phyloP scores from a whole-genome alignment of 495 filamentous ascomycete genomes.

The Aspergillus avenaceus region DNA sequence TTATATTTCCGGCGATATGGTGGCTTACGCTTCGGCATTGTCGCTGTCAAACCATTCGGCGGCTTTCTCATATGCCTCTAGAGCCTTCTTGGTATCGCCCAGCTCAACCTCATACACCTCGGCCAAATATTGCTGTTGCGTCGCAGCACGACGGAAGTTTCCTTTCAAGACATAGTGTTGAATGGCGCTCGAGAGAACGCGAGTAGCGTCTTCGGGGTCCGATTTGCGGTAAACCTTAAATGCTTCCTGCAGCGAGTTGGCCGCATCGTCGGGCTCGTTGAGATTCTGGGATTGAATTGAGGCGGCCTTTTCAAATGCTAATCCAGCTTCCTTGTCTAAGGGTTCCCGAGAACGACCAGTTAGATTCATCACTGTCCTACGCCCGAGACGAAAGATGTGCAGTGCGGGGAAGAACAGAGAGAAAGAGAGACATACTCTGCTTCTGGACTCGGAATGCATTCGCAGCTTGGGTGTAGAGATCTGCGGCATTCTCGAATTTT shows the following conservation, averaged over 20 bases:
- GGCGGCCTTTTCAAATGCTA: conserved; percentile 75
- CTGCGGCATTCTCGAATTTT: conserved; percentile 79
- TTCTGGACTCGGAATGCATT: conserved; percentile 77
- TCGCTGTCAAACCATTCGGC: conserved; percentile 85
- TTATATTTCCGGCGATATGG: not conserved
- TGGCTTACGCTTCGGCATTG: conserved; percentile 73
- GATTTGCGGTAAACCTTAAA: conserved; percentile 85
- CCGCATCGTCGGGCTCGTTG: conserved; percentile 84
- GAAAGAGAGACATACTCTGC: conserved; percentile 47
- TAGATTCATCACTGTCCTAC: not conserved
- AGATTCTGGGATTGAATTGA: conserved; percentile 68
- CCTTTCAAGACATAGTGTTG: conserved; percentile 76
- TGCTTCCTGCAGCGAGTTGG: conserved; percentile 72
- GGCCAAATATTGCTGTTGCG: conserved; percentile 78
- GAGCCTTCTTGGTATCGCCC: conserved; percentile 68
- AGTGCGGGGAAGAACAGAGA: not conserved
- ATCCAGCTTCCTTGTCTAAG: conserved; percentile 73
- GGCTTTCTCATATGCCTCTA: conserved; percentile 74
- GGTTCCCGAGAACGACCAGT: not conserved
- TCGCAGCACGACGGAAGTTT: conserved; percentile 83
- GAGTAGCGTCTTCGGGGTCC: conserved; percentile 71
- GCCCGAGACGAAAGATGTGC: not conserved
- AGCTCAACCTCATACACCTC: conserved; percentile 79
- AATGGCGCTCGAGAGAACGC: conserved; percentile 70
- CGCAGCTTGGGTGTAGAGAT: conserved; percentile 75